Evolutionary conservation across 2,329 filamentous ascomycete genomes (phyloP).

Genomic region (Monascus ruber): DNA sequence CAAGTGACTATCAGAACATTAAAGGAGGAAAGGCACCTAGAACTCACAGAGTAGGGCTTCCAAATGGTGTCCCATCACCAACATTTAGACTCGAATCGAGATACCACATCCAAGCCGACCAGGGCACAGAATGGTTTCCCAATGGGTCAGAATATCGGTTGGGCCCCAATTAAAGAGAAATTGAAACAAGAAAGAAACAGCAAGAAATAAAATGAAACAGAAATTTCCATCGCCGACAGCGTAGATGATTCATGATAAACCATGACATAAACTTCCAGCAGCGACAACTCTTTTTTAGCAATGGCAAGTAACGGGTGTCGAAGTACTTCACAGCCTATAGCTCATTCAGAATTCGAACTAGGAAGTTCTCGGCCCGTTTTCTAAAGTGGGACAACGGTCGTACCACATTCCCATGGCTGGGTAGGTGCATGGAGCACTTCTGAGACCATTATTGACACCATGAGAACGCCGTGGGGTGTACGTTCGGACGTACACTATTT

Average conservation of each 20-base stretch:
- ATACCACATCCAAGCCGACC: constrained; percentile 15
- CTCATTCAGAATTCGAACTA: background rate
- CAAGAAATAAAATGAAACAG: background rate
- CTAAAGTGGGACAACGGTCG: constrained; percentile 5
- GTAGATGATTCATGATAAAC: background rate
- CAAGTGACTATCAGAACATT: too few relatives aligned
- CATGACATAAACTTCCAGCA: background rate
- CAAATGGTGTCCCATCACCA: constrained; percentile 11
- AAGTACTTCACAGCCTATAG: too few relatives aligned
- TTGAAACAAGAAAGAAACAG: constrained; percentile 6
- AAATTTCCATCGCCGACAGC: background rate
- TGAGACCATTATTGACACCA: constrained; percentile 7
- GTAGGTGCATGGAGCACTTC: constrained; percentile 15
- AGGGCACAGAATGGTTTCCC: constrained; percentile 10
- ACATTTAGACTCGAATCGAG: constrained; percentile 15
- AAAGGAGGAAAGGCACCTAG: constrained; percentile 5
- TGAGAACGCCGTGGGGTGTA: constrained; percentile 9
- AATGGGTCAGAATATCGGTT: constrained; percentile 9
- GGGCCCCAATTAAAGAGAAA: constrained; percentile 10
- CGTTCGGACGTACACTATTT: constrained; percentile 36
- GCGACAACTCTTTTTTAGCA: background rate
- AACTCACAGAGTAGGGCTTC: constrained; percentile 8
- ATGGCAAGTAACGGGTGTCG: constrained; percentile 1
- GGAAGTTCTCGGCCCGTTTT: constrained; percentile 11
- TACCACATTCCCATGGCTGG: constrained; percentile 14